Evolutionary conservation across 345 rosid species (phyloP), one percentile per base, ranked within the genome.

Genomic region (Isatis tinctoria): DNA sequence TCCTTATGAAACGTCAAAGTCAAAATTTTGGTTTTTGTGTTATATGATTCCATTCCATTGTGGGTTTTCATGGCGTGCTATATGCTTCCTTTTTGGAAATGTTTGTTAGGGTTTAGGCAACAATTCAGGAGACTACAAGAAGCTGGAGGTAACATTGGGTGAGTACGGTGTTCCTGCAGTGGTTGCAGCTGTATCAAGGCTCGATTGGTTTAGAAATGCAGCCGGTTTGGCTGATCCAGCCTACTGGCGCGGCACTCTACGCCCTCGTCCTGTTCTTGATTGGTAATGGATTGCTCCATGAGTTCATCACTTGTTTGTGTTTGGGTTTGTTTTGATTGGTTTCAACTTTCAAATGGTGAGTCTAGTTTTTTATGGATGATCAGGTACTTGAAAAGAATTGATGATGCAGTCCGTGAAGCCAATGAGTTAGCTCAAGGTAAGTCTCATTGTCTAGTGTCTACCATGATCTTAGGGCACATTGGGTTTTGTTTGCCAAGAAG

Each of bases 241-340:
- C 66, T 94, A 94, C 87, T 94, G 97, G 98, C 86, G 89, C 1
- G 97, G 97, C 74, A 85, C 87, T 5, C 96, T 94, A 51, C 85
- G 77, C 54, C 97, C 98, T 70, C 85, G 88, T 18, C 97, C 97
- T 37, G 98, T 94, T 79, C 96, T 94, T 77, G 98, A 94, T 73
- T 94, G 98, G 98, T 91, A 22, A 67, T 37, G 26, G 22, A 17
- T 58, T 35, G 6, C 24, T 35, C 22, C 0, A 4, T 44, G 18
- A 33, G 12, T 20, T 32, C 13, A 58, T 61, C 58, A 30, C 24
- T 64, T 4, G 30, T 62, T 53, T 27, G 6, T 51, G 66, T 70
- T 47, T 69, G 33, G 4, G 16, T 5, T 12, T 1, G 33, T 52
- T 26, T 16, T 35, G 10, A 17, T 22, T 47, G 59, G 44, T 67